A percentile compares a stretch with the other conserved stretches of the same genome.
Conservation (phyloP, 768 basidiomycete genomes). For the Paxillus involutus region DNA sequence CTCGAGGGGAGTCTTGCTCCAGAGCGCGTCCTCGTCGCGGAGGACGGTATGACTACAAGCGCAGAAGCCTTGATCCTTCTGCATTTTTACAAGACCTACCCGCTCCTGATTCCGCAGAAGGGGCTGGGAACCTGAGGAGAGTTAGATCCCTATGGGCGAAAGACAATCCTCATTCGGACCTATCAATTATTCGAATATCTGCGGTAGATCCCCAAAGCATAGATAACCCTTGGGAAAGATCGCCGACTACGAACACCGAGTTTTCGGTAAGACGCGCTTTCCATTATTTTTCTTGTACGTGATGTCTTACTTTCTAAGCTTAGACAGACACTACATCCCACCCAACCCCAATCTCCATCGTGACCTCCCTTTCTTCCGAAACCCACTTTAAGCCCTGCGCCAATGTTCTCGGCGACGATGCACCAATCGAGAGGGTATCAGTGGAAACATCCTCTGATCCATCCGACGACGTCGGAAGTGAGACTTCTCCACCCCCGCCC, state of each 20-base stretch:
- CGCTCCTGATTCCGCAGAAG: not conserved
- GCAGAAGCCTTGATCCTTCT: slow-evolving; percentile 15
- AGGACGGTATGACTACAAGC: slow-evolving; percentile 8
- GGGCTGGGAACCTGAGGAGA: slow-evolving; percentile 19
- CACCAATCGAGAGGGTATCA: not conserved
- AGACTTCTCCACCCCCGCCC: not conserved
- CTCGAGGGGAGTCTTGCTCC: not conserved
- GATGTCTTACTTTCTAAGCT: slow-evolving; percentile 1
- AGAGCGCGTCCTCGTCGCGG: not conserved
- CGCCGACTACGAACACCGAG: not conserved
- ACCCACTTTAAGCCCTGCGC: not conserved
- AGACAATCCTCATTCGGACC: not conserved
- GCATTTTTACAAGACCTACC: not conserved
- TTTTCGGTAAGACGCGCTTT: slow-evolving; percentile 5
- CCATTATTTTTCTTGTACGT: not conserved
- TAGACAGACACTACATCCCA: not conserved
- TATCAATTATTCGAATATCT: not conserved
- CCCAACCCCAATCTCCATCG: not conserved
- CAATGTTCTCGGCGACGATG: not conserved
- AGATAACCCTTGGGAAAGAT: not conserved
- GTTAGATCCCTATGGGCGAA: slow-evolving; percentile 28
- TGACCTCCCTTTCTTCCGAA: not conserved
- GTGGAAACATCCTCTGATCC: not conserved
- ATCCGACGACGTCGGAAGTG: not conserved
- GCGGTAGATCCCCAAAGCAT: not conserved